Base-by-base conservation (phyloP, 306 rosid genomes). In the Citrullus amarus region DNA sequence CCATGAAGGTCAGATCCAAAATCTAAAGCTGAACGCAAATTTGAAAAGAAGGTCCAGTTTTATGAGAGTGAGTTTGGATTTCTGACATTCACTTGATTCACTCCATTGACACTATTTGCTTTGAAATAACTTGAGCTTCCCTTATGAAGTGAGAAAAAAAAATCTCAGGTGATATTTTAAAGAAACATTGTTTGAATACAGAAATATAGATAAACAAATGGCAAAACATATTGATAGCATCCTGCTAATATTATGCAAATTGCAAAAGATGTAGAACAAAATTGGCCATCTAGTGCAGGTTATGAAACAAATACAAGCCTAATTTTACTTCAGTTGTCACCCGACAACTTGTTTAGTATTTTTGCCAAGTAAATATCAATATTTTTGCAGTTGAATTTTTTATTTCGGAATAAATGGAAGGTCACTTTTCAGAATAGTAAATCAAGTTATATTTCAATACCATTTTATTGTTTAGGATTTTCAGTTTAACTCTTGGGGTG, bases 21-120 rank as follows among this genome's bases (percentile, higher is more conserved):
- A 36, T 11, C 68, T n/a, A 76, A 39, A 41, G 69, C 68, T n/a
- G 79, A 55, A 18, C 69, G 34, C 17, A 76, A 46, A 41, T 55
- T 55, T 41, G 54, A 76, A 25, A 76, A 76, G 68, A 55, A 76
- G 79, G 22, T 76, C 53, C 67, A 57, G 39, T 76, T 76, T 39
- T 76, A 76, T 57, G 51, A 56, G 67, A 57, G 79, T 76, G 68
- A 76, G 79, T 76, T 38, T 41, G 6, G 14, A 50, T 28, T 22
- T 72, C 77, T 50, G 41, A 46, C 39, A 13, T 50, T 6, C 28
- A 46, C 67, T 76, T n/a, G 51, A 76, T 76, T 55, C 4, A 13
- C 12, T 57, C 28, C 55, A 4, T 43, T 41, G 55, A 39, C 38
- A n/a, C 4, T 43, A 20, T 69, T 20, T 68, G 13, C 16, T 38